Conservation (phyloP, 805 yeast species). For the Millerozyma acaciae region DNA sequence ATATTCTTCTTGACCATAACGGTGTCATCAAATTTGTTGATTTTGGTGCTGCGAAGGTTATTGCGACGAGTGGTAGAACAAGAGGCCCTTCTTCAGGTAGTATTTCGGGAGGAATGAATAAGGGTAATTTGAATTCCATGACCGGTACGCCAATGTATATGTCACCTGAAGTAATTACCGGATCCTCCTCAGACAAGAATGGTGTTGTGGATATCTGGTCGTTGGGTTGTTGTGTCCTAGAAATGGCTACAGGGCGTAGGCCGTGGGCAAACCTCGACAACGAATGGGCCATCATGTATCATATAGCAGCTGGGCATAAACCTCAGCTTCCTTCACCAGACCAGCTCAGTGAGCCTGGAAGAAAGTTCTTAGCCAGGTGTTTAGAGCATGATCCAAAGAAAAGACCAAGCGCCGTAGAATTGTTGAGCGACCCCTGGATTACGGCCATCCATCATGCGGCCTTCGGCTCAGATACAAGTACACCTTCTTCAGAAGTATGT, state of each 20-base stretch:
- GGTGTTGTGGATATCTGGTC: slow-evolving; percentile 93
- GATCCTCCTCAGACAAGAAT: slow-evolving; percentile 53
- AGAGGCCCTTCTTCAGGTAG: slow-evolving; percentile 17
- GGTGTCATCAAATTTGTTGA: slow-evolving; percentile 95
- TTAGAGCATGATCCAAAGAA: slow-evolving; percentile 77
- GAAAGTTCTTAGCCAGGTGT: slow-evolving; percentile 66
- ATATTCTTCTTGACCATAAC: slow-evolving; percentile 81
- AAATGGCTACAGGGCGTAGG: slow-evolving; percentile 93
- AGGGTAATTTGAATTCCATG: slow-evolving; percentile 44
- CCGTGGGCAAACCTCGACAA: slow-evolving; percentile 97
- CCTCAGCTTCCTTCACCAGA: slow-evolving; percentile 81
- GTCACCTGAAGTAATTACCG: slow-evolving; percentile 96
- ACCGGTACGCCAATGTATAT: slow-evolving; percentile 99
- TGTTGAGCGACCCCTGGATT: slow-evolving; percentile 89
- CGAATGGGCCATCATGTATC: slow-evolving; percentile 98
- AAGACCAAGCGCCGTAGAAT: slow-evolving; percentile 80
- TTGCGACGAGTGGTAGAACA: slow-evolving; percentile 56
- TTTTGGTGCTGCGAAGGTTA: slow-evolving; percentile 95
- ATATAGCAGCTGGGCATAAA: slow-evolving; percentile 90
- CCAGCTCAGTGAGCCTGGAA: slow-evolving; percentile 74
- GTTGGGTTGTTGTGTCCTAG: slow-evolving; percentile 90
- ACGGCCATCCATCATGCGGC: slow-evolving; percentile 66
- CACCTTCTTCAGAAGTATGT: slow-evolving; percentile 35
- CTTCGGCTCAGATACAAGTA: slow-evolving; percentile 42
- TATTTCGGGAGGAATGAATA: slow-evolving; percentile 9